phyloP scores from a whole-genome alignment of 148 eudicot genomes.

The Talinum fruticosum region DNA sequence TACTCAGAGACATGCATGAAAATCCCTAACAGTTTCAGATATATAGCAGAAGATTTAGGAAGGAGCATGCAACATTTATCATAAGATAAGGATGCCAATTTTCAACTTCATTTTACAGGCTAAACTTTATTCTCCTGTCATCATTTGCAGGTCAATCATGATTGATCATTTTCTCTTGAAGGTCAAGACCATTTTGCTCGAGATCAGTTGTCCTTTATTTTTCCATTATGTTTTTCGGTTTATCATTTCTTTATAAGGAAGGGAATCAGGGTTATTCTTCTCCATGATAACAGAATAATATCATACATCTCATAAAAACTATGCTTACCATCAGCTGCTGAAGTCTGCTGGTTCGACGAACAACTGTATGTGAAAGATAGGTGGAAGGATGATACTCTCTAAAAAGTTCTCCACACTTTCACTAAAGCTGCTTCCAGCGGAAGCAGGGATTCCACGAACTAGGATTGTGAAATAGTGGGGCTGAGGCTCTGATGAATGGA shows the following conservation, averaged over 20 bases:
- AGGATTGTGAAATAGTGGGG: conserved; percentile 73
- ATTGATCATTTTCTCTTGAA: not conserved
- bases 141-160: not conserved
- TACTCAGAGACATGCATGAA: too few relatives aligned
- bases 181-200: not conserved
- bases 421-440: conserved; percentile 50
- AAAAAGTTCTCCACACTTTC: conserved; percentile 74
- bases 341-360: conserved; percentile 67
- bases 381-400: conserved; percentile 66
- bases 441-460: conserved; percentile 71
- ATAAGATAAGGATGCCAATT: not conserved
- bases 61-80: not conserved
- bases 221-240: not conserved
- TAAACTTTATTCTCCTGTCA: not conserved
- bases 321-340: conserved; percentile 62
- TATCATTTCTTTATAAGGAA: not conserved
- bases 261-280: not conserved
- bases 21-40: too few relatives aligned
- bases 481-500: conserved; percentile 72
- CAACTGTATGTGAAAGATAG: conserved; percentile 68
- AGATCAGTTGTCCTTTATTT: not conserved
- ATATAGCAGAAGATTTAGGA: not conserved
- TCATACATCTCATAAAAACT: not conserved
- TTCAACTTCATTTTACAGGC: not conserved
- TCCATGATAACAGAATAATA: not conserved